Evolutionary conservation across 495 filamentous ascomycete species (phyloP).

Genomic region (Bacidia gigantensis): DNA sequence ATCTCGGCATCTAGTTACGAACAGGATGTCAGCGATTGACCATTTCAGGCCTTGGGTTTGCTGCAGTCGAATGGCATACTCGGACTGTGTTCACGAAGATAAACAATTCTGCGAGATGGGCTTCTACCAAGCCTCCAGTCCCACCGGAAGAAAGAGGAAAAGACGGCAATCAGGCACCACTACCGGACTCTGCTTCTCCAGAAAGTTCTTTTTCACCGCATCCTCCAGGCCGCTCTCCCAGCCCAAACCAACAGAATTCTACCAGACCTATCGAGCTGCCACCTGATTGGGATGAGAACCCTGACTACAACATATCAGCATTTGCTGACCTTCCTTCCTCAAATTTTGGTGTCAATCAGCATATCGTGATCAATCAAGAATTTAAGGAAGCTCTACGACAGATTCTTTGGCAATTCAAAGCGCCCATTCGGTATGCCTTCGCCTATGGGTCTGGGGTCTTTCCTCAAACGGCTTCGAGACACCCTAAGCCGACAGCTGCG

Average conservation of each 20-base stretch:
- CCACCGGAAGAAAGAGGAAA: not conserved
- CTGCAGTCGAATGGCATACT: slow-evolving; percentile 14
- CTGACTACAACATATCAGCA: slow-evolving; percentile 55
- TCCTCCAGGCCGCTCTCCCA: slow-evolving; percentile 17
- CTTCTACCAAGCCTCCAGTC: slow-evolving; percentile 11
- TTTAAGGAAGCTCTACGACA: slow-evolving; percentile 82
- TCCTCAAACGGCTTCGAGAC: slow-evolving; percentile 49
- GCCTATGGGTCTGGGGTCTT: slow-evolving; percentile 97
- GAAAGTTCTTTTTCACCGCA: slow-evolving; percentile 28
- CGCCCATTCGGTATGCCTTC: slow-evolving; percentile 89
- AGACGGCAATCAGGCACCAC: not conserved
- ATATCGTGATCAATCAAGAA: slow-evolving; percentile 85
- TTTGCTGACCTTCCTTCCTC: slow-evolving; percentile 79
- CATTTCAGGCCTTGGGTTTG: slow-evolving; percentile 6
- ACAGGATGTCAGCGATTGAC: not conserved
- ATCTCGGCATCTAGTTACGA: not conserved
- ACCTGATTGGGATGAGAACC: slow-evolving; percentile 67
- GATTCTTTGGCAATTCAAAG: slow-evolving; percentile 84
- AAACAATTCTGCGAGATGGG: slow-evolving; percentile 3
- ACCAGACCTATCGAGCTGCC: slow-evolving; percentile 21
- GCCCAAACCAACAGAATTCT: slow-evolving; percentile 13
- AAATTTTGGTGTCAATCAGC: slow-evolving; percentile 89
- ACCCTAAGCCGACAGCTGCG: slow-evolving; percentile 31
- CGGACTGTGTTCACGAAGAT: slow-evolving; percentile 1
- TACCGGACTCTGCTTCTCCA: not conserved